Percentiles rank a stretch among this genome's conserved stretches.
These are phyloP conservation scores for Ochetophila trinervis DNA, from an alignment of 306 rosid genomes.

Conservation along the genomic window DNA sequence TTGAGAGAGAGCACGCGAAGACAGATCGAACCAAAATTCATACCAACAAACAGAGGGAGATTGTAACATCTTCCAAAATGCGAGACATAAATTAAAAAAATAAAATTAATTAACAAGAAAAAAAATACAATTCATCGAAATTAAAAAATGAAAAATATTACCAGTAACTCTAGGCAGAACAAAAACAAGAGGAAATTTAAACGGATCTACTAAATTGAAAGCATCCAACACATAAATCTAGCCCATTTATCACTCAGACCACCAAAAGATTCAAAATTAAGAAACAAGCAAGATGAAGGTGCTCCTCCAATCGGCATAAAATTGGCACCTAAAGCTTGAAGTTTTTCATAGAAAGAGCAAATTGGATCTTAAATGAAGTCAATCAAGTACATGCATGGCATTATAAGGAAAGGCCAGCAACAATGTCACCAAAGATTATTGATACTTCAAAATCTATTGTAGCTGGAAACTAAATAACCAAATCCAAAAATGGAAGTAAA, in stretches of 20 bases:
- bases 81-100: not conserved
- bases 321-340: not conserved
- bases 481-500: not conserved
- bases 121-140: too few relatives aligned
- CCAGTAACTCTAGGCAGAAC: not conserved
- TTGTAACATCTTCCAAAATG: not conserved
- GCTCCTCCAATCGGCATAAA: slow-evolving; percentile 3
- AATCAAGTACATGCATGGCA: not conserved
- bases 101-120: too few relatives aligned
- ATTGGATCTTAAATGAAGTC: slow-evolving; percentile 10
- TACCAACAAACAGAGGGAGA: not conserved
- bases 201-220: not conserved
- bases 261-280: not conserved
- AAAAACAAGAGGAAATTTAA: not conserved
- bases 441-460: not conserved
- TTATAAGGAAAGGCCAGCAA: not conserved
- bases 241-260: not conserved
- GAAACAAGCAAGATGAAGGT: not conserved
- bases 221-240: not conserved
- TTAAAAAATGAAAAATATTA: not conserved
- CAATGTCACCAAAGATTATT: not conserved
- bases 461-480: not conserved
- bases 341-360: not conserved
- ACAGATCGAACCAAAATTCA: not conserved
- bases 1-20: not conserved